Percentiles rank a stretch among this genome's conserved stretches.
These are phyloP conservation scores for Arthrobotrys pseudoclavata DNA, from an alignment of 2,329 filamentous ascomycete genomes.

Conservation along the genomic window DNA sequence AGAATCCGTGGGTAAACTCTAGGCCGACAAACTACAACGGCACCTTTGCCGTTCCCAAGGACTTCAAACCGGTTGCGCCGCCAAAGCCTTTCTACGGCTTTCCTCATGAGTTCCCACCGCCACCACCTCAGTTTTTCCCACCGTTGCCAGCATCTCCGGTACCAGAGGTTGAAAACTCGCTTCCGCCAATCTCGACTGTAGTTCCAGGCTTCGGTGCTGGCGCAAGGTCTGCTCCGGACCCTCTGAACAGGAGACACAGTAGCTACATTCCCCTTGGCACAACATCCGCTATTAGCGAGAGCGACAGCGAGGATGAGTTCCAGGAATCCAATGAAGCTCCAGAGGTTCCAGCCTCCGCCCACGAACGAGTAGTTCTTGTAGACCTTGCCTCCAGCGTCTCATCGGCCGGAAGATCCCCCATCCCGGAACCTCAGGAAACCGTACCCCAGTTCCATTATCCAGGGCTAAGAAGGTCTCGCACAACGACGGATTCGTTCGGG, in stretches of 20 bases:
- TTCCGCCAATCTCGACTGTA: slow-evolving; percentile 49
- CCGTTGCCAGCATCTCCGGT: slow-evolving; percentile 44
- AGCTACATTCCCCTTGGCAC: slow-evolving; percentile 49
- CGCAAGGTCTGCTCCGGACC: neutral
- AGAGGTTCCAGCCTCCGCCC: slow-evolving; percentile 42
- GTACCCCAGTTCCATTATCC: slow-evolving; percentile 49
- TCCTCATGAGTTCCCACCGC: slow-evolving; percentile 54
- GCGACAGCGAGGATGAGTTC: slow-evolving; percentile 57
- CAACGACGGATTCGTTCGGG: slow-evolving; percentile 53
- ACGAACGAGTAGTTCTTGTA: slow-evolving; percentile 60
- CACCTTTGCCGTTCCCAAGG: slow-evolving; percentile 32
- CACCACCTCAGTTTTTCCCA: slow-evolving; percentile 56
- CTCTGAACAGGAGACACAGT: slow-evolving; percentile 40
- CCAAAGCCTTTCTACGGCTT: slow-evolving; percentile 53
- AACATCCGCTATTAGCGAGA: slow-evolving; percentile 31
- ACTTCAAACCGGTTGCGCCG: slow-evolving; percentile 47
- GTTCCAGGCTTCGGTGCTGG: slow-evolving; percentile 32
- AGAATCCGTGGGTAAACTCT: slow-evolving; percentile 48
- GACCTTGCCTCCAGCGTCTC: slow-evolving; percentile 58
- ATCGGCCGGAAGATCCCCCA: slow-evolving; percentile 24
- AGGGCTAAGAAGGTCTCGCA: slow-evolving; percentile 45
- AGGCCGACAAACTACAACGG: slow-evolving; percentile 24
- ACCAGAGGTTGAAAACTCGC: slow-evolving; percentile 40
- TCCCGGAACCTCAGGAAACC: slow-evolving; percentile 22
- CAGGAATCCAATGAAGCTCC: slow-evolving; percentile 57